Base-by-base conservation (phyloP, 768 basidiomycete species). In the Tylopilus rubrobrunneus region DNA sequence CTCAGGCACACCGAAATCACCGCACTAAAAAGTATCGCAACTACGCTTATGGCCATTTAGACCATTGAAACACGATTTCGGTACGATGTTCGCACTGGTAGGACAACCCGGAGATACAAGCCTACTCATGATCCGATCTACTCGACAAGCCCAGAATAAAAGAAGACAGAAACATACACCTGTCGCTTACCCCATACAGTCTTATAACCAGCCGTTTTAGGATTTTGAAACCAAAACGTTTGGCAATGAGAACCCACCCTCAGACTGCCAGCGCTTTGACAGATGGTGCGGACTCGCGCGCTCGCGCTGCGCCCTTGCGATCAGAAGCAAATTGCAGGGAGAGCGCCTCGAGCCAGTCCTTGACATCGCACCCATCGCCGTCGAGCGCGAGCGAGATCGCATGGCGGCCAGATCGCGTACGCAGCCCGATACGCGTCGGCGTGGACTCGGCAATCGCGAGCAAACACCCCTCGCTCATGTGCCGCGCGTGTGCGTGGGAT, bases 391-490 rank as follows among this genome's bases (percentile, higher is more conserved):
- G 19, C 15, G 62, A 56, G n/a, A 46, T 15, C 40, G 23, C 43
- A 12, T 47, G 37, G 11, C 51, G 62, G 4, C 51, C 1, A 29
- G 55, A 40, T 2, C 41, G 44, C 5, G 31, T 27, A 28, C 55
- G 34, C 3, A 58, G 14, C 2, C 60, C 53, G 4, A 64, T 19
- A 27, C 44, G 60, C 17, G 63, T 62, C 42, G 63, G 63, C 3
- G 62, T 64, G 9, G 51, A 51, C 29, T 52, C 50, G 19, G 52
- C 44, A 0, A 64, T 36, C 4, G 56, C 56, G 25, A 62, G 41
- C 37, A 64, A 33, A 43, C 60, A 64, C 4, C 63, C 62, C 0
- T 64, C 63, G 49, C 63, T 65, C 56, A 53, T 56, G 29, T 55
- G 53, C n/a, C 51, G 46, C n/a, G 48, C 49, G 48, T 15, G 48